Conservation (phyloP, 1,284 basidiomycete species). For the Boletus nobilissimus region DNA sequence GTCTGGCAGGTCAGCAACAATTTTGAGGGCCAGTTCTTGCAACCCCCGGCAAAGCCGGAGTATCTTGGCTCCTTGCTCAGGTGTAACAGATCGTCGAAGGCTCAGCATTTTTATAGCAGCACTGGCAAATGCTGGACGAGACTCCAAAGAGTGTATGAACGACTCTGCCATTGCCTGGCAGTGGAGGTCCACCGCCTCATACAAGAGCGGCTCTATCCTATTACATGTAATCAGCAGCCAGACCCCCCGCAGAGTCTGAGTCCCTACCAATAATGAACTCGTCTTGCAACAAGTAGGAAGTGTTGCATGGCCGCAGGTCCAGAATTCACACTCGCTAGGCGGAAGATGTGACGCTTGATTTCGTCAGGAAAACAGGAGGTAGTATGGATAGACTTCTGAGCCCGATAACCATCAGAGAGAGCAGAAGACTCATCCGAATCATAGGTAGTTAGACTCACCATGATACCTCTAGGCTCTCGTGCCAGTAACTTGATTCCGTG, state of each 20-base stretch:
- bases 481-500: too few relatives aligned
- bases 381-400: too few relatives aligned
- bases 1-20: too few relatives aligned
- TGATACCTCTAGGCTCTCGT: too few relatives aligned
- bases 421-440: too few relatives aligned
- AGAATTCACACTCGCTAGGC: neutral
- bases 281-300: neutral
- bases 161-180: neutral
- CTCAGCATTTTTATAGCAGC: neutral
- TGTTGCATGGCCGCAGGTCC: neutral
- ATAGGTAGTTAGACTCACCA: too few relatives aligned
- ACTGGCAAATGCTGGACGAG: neutral
- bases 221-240: neutral
- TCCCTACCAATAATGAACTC: neutral
- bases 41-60: neutral
- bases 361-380: neutral
- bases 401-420: too few relatives aligned
- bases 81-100: neutral
- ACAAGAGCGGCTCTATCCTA: neutral
- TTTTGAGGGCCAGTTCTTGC: too few relatives aligned
- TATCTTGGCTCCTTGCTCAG: neutral
- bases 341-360: neutral
- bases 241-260: neutral
- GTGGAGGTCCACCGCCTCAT: neutral
- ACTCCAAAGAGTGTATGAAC: neutral